phyloP scores from a whole-genome alignment of 768 basidiomycete species.

The Lepiota subincarnata region DNA sequence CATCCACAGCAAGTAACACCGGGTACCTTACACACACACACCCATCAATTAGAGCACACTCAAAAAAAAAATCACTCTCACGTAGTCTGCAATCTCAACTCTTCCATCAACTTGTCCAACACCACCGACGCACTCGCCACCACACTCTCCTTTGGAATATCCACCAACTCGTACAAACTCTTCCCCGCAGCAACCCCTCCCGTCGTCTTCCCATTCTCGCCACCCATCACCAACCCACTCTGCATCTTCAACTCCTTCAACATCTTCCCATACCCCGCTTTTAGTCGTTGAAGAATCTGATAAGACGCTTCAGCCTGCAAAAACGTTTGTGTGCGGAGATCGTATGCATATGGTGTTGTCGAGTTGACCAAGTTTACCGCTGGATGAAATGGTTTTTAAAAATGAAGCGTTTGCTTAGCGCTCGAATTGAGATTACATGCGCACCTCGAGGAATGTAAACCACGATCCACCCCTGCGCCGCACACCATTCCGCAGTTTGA shows the following conservation, averaged over 20 bases:
- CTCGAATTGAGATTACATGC: constrained; percentile 16
- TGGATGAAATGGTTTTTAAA: constrained; percentile 11
- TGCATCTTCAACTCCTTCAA: constrained; percentile 39
- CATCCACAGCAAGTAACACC: constrained; percentile 82
- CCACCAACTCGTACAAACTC: constrained; percentile 49
- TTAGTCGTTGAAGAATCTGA: constrained; percentile 59
- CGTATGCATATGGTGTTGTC: constrained; percentile 67
- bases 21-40: constrained; percentile 48
- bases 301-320: constrained; percentile 63
- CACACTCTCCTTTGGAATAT: constrained; percentile 46
- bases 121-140: constrained; percentile 47
- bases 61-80: constrained; percentile 28
- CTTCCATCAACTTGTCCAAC: constrained; percentile 53
- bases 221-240: constrained; percentile 42
- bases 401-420: too few species aligned
- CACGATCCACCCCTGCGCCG: constrained; percentile 69
- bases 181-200: constrained; percentile 42
- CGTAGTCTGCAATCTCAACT: constrained; percentile 62
- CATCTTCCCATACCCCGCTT: constrained; percentile 49
- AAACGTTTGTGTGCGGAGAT: constrained; percentile 73
- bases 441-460: constrained; percentile 80
- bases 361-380: constrained; percentile 62
- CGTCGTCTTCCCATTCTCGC: constrained; percentile 42
- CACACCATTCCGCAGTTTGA: constrained; percentile 70
- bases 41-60: background rate